A percentile compares a stretch with the other conserved stretches of the same genome.
Conservation (phyloP, 2,329 filamentous ascomycete species). For the Cladorrhinum sp. region DNA sequence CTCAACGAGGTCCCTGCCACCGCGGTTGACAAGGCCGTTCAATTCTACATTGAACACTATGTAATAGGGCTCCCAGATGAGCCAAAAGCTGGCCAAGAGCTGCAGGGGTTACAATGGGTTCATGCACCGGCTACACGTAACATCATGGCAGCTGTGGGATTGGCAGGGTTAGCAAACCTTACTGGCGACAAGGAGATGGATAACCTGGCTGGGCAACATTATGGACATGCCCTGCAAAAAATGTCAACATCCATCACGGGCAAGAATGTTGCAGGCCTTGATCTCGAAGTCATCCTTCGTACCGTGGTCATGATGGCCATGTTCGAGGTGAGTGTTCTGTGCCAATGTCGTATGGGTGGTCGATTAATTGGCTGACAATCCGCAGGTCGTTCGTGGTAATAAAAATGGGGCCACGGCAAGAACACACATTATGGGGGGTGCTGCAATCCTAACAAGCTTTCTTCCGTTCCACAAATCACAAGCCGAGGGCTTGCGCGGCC, state of each 20-base stretch:
- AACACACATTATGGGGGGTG: slow-evolving; percentile 58
- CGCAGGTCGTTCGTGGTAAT: slow-evolving; percentile 43
- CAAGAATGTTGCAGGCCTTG: slow-evolving; percentile 30
- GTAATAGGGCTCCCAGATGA: slow-evolving; percentile 52
- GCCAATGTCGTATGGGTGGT: neutral
- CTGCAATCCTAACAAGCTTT: slow-evolving; percentile 53
- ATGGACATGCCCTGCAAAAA: slow-evolving; percentile 51
- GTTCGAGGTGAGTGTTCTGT: slow-evolving; percentile 52
- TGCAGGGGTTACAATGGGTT: slow-evolving; percentile 38
- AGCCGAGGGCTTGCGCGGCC: slow-evolving; percentile 47
- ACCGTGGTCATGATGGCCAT: slow-evolving; percentile 57
- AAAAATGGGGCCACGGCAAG: slow-evolving; percentile 50
- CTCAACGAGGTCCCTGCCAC: slow-evolving; percentile 40
- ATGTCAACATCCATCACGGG: slow-evolving; percentile 41
- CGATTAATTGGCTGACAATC: neutral
- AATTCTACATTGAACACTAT: slow-evolving; percentile 52
- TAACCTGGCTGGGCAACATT: slow-evolving; percentile 49
- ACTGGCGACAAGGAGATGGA: slow-evolving; percentile 45
- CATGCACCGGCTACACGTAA: slow-evolving; percentile 42
- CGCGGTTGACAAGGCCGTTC: slow-evolving; percentile 45
- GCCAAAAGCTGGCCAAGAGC: slow-evolving; percentile 38
- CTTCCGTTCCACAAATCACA: slow-evolving; percentile 38
- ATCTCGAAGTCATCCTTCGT: slow-evolving; percentile 46
- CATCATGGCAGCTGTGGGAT: slow-evolving; percentile 55
- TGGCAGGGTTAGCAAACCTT: slow-evolving; percentile 57